These are phyloP conservation scores for Rhizopus sp. DNA, from an alignment of 371 early-diverging fungal species.

Conservation along the genomic window DNA sequence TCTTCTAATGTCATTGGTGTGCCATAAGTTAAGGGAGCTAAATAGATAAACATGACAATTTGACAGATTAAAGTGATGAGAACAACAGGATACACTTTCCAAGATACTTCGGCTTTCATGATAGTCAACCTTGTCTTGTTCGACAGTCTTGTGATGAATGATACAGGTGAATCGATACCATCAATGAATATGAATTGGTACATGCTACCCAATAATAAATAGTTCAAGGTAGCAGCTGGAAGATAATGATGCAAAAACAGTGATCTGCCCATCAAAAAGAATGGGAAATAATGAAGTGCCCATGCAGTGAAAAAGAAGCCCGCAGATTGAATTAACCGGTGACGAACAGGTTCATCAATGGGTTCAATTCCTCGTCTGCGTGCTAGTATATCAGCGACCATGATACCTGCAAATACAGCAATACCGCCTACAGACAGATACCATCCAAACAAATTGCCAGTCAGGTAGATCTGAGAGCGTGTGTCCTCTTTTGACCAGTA, in stretches of 20 bases:
- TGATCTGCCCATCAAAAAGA: constrained; percentile 94
- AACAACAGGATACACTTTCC: constrained; percentile 37
- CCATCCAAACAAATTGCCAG: constrained; percentile 97
- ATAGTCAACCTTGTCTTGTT: constrained; percentile 29
- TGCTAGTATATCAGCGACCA: constrained; percentile 67
- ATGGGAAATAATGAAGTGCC: constrained; percentile 93
- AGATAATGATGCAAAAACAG: constrained; percentile 98
- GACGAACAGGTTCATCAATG: constrained; percentile 59
- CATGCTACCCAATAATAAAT: constrained; percentile 70
- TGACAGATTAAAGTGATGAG: constrained; percentile 50
- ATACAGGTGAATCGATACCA: constrained; percentile 61
- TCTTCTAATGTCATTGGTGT: constrained; percentile 59
- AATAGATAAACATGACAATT: constrained; percentile 52
- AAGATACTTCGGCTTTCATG: constrained; percentile 29
- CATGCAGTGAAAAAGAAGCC: constrained; percentile 89
- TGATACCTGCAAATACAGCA: constrained; percentile 58
- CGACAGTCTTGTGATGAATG: constrained; percentile 33
- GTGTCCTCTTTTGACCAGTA: constrained; percentile 84
- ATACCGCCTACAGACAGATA: constrained; percentile 68
- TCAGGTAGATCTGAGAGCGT: constrained; percentile 90
- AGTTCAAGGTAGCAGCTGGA: constrained; percentile 83
- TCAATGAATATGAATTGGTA: constrained; percentile 69
- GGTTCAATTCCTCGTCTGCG: constrained; percentile 74
- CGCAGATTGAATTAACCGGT: constrained; percentile 62
- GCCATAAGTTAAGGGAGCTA: constrained; percentile 74